Evolutionary conservation across 176 grass and related monocot genomes (phyloP), one percentile per base, ranked within the genome.

Genomic region (Aegilops umbellulata): DNA sequence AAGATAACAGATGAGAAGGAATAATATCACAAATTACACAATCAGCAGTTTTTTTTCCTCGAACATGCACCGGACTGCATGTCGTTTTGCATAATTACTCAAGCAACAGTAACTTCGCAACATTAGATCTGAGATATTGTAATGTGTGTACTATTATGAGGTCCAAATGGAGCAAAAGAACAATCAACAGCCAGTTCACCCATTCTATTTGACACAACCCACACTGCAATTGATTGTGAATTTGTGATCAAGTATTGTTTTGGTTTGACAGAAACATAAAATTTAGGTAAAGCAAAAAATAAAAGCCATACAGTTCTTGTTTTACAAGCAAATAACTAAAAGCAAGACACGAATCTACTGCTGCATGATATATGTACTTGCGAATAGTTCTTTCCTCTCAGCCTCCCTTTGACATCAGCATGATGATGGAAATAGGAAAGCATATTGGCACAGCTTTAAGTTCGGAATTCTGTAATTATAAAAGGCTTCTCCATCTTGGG

Each of bases 391-490:
- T 64, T 74, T 66, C 60, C 38, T 66, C 10, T 13, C 39, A 66
- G 38, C 25, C 25, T 84, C 19, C 60, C 51, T 46, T 60, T 80
- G 67, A 68, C 85, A 80, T 84, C 80, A 87, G 67, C 74, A 80
- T 90, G 80, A 84, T 63, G 35, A 87, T 84, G 55, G 19, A 80
- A 69, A 87, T 78, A 87, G 63, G 67, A 79, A 87, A 80, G n/a
- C 75, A 80, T 23, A 74, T 71, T 66, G 74, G 53, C 42, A 26
- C 47, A 90, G 31, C 24, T 65, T 65, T 65, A 51, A 77, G 60
- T 76, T 84, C 10, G 27, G 71, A 76, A 49, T 51, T 16, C 17
- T 70, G 23, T 42, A 78, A 68, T 60, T 6, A 58, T 19, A 44
- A 11, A 80, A 80, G 61, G 11, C 14, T 51, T 25, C 29, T 84